phyloP scores from a whole-genome alignment of 2,329 filamentous ascomycete genomes.

The Fonsecaea pugnacius region DNA sequence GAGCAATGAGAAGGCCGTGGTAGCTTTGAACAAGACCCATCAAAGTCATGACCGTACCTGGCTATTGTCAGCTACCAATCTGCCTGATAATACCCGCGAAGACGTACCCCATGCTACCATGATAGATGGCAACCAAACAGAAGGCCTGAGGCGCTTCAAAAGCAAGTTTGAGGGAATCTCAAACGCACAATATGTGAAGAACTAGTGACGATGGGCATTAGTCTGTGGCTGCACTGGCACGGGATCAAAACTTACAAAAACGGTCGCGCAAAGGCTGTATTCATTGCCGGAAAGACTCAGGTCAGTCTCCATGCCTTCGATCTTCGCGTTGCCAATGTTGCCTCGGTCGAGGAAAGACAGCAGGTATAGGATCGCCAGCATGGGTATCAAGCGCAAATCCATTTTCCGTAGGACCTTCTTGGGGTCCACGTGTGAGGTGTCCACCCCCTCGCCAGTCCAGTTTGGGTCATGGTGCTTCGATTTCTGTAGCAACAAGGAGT shows the following conservation, averaged over 20 bases:
- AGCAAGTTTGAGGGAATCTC: conserved; percentile 68
- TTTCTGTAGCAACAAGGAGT: not conserved
- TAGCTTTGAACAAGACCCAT: conserved; percentile 52
- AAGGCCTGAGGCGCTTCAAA: conserved; percentile 52
- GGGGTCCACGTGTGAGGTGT: conserved; percentile 26
- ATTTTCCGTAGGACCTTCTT: conserved; percentile 40
- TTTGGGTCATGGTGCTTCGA: conserved; percentile 30
- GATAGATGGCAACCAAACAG: conserved; percentile 39
- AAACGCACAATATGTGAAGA: conserved; percentile 60
- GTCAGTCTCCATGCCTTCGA: conserved; percentile 66
- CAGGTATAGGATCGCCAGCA: conserved; percentile 60
- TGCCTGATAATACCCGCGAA: too few species aligned
- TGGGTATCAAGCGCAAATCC: conserved; percentile 47
- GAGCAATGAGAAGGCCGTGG: conserved; percentile 44
- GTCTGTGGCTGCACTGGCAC: not conserved
- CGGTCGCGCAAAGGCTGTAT: conserved; percentile 55
- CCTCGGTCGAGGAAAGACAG: conserved; percentile 65
- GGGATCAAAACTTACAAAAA: conserved; percentile 53
- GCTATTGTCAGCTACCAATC: conserved; percentile 28
- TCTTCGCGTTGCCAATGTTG: conserved; percentile 78
- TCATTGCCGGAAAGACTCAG: conserved; percentile 48
- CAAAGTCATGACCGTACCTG: conserved; percentile 51
- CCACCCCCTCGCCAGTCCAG: conserved; percentile 28
- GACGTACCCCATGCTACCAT: conserved; percentile 47
- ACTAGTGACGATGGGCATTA: conserved; percentile 31